Base-by-base conservation (phyloP, 345 rosid genomes). In the Heritiera fomes region DNA sequence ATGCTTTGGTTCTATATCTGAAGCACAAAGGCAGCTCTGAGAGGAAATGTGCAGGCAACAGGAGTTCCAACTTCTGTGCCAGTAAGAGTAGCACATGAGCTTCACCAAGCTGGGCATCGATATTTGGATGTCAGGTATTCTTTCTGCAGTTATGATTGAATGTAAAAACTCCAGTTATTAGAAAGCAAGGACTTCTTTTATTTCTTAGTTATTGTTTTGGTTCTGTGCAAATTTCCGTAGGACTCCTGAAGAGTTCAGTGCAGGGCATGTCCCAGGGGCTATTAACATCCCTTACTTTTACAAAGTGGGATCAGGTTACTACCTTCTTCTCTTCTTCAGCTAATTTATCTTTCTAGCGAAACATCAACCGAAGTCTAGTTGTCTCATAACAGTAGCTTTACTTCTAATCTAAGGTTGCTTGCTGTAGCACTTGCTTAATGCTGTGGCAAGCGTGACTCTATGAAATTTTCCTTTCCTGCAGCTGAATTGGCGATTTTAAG, bases 61-160 rank as follows among this genome's bases (percentile, higher is more conserved):
- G 89, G 88, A 59, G 83, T 85, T 76, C 97, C 97, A 7, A 81
- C 90, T 61, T 95, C 99, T 6, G 99, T 95, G 46, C 99, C 98
- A 0, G 97, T 93, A 8, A 80, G 97, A 82, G 96, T 95, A 41
- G 99, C 99, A 0, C 90, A 79, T 20, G 98, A 95, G 83, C 93
- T 95, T 80, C 89, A 89, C 80, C 96, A 84, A 77, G 99, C 99
- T 14, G 98, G 98, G 2, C 91, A 95, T 75, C 83, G 86, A 5
- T 93, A 89, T 80, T 82, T 95, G 63, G 97, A 94, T 71, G 98
- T 94, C 77, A 84, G 94, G 94, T 91, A 60, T 60, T 47, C 3
- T 3, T 1, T 34, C 41, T 30, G 67, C 55, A 69, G 58, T 64
- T 73, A 23, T 32, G 1, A 12, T 45, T 62, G 40, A 28, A 9